Evolutionary conservation across 2,329 filamentous ascomycete genomes (phyloP).

Genomic region (Trichoderma sp.): DNA sequence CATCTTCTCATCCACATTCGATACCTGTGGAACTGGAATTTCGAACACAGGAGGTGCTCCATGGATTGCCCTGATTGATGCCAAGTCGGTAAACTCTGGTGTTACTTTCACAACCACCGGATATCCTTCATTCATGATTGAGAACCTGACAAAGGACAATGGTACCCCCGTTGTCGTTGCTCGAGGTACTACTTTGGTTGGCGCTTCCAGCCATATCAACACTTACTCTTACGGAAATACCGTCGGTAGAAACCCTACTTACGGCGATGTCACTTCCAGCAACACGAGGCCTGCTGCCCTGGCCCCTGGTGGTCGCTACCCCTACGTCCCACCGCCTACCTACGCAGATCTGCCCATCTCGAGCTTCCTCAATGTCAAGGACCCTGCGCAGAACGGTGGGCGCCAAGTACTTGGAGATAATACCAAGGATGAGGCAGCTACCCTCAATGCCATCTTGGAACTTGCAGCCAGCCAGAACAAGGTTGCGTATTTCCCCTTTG

Average conservation of each 20-base stretch:
- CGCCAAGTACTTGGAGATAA: constrained; percentile 37
- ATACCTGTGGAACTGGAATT: constrained; percentile 38
- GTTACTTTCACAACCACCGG: constrained; percentile 37
- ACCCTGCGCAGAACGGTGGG: constrained; percentile 33
- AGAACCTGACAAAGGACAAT: constrained; percentile 43
- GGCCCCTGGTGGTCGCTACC: constrained; percentile 37
- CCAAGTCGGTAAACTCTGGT: constrained; percentile 41
- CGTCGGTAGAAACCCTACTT: constrained; percentile 38
- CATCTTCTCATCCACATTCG: constrained; percentile 40
- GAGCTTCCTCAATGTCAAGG: constrained; percentile 37
- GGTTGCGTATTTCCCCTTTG: constrained; percentile 32
- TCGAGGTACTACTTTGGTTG: constrained; percentile 32
- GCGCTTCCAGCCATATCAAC: constrained; percentile 32
- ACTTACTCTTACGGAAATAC: constrained; percentile 44
- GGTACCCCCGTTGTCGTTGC: constrained; percentile 35
- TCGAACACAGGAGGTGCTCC: constrained; percentile 37
- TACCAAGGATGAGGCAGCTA: constrained; percentile 36
- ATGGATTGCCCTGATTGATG: constrained; percentile 42
- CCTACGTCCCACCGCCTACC: constrained; percentile 39
- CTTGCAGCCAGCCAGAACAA: constrained; percentile 33
- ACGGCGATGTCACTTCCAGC: constrained; percentile 33
- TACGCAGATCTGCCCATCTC: constrained; percentile 34
- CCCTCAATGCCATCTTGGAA: constrained; percentile 38
- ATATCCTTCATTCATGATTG: constrained; percentile 42
- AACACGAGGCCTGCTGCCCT: constrained; percentile 35